These are phyloP conservation scores for Xylariaceae sp. DNA, from an alignment of 2,329 filamentous ascomycete species.

Conservation along the genomic window DNA sequence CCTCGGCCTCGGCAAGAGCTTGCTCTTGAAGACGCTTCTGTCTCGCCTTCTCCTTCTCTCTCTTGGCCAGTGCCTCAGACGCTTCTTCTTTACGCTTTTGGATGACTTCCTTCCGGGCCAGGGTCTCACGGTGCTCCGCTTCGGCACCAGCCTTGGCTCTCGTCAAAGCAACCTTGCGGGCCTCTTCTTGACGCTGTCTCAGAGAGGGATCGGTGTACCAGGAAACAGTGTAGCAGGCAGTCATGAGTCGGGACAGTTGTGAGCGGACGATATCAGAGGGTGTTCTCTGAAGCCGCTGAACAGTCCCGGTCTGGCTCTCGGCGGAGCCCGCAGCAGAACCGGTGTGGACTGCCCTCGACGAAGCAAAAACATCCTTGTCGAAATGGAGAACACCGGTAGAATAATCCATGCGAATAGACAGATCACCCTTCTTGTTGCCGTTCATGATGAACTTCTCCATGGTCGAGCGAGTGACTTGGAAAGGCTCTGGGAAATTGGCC, in stretches of 20 bases:
- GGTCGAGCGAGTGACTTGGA: conserved; percentile 81
- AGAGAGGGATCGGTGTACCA: conserved; percentile 91
- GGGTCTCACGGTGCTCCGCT: conserved; percentile 78
- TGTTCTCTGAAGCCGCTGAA: conserved; percentile 94
- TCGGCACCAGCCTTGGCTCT: conserved; percentile 84
- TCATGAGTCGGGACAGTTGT: conserved; percentile 84
- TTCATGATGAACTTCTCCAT: conserved; percentile 99
- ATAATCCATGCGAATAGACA: conserved; percentile 93
- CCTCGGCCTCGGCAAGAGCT: conserved; percentile 83
- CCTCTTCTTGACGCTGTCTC: conserved; percentile 71
- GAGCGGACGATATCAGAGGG: conserved; percentile 96
- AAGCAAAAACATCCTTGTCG: conserved; percentile 97
- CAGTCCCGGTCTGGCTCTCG: conserved; percentile 73
- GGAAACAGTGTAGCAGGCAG: conserved; percentile 85
- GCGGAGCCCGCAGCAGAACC: conserved; percentile 81
- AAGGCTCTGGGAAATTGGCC: conserved; percentile 92
- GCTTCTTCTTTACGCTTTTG: conserved; percentile 95
- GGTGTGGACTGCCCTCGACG: conserved; percentile 81
- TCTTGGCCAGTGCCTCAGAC: conserved; percentile 78
- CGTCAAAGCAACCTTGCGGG: conserved; percentile 70
- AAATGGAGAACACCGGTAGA: conserved; percentile 93
- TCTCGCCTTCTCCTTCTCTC: conserved; percentile 86
- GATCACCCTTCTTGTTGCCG: conserved; percentile 98
- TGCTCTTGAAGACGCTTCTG: conserved; percentile 81
- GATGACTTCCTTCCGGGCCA: conserved; percentile 83